A percentile compares a stretch with the other conserved stretches of the same genome.
Evolutionary conservation across 169 alveolate genomes (phyloP).

Genomic region (Cryptosporidium tyzzeri): DNA sequence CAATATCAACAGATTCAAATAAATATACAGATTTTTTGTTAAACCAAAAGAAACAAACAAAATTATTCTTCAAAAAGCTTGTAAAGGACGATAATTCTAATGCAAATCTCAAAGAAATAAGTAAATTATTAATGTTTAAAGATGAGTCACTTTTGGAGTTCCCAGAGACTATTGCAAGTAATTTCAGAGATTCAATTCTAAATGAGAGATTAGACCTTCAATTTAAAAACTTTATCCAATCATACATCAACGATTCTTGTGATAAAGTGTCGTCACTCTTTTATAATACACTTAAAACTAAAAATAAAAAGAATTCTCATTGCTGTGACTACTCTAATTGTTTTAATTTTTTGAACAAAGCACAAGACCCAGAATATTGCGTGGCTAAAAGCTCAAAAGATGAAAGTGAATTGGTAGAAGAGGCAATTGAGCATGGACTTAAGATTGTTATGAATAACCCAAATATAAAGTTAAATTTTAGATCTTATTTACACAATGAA

Average conservation of each 20-base stretch:
- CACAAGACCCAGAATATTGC: not conserved
- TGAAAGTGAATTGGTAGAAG: constrained; percentile 2
- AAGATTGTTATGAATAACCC: constrained; percentile 2
- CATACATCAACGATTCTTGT: constrained; percentile 42
- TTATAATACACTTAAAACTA: not conserved
- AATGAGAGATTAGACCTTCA: constrained; percentile 27
- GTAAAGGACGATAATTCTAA: constrained; percentile 13
- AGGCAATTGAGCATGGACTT: constrained; percentile 52
- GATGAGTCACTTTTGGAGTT: constrained; percentile 21
- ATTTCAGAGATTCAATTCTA: not conserved
- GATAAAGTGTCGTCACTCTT: constrained; percentile 11
- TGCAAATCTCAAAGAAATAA: constrained; percentile 11
- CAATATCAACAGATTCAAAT: constrained; percentile 1
- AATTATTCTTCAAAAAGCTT: constrained; percentile 9
- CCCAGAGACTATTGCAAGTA: constrained; percentile 30
- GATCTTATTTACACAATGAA: not conserved
- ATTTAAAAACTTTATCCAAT: constrained; percentile 30
- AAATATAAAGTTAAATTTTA: not conserved
- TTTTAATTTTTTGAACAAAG: not conserved
- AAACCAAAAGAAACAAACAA: constrained; percentile 11
- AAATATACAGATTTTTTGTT: constrained; percentile 9
- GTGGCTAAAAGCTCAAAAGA: not conserved
- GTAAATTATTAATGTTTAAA: constrained; percentile 16
- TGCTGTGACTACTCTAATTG: not conserved
- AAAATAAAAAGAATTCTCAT: not conserved